Base-by-base conservation (phyloP, 2,329 filamentous ascomycete genomes). In the Mycosphaerelloides madeirae region DNA sequence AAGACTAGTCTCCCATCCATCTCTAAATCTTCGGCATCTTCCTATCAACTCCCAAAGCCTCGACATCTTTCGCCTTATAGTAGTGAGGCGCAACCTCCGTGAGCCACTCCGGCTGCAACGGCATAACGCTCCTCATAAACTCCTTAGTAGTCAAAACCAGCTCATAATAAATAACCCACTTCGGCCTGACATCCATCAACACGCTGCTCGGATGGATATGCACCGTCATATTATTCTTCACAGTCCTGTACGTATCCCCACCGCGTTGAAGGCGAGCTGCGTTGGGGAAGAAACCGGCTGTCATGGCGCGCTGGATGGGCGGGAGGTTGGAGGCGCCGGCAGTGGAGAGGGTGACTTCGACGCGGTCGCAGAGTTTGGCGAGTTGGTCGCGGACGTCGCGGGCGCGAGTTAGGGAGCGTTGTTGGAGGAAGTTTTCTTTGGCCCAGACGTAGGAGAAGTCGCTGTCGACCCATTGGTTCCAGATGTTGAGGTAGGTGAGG, bases 351-450 rank as follows among this genome's bases (percentile, higher is more conserved):
- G 79, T 76, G 4, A 97, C 85, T 66, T 96, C 93, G 19, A 97
- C 88, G 3, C 90, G 83, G 57, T 98, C 93, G 67, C 91, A 96
- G 3, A 98, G 79, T 59, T 94, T 91, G 41, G 83, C 81, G 0
- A 98, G 78, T 65, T 98, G 93, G 52, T 97, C 93, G 38, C 90
- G 82, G 2, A 98, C 88, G 58, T 97, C 90, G 22, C 91, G 81
- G 0, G 89, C 91, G 1, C 93, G 81, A 0, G 84, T 93, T 3
- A 98, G 75, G n/a, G 84, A 86, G 13, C 90, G 81, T 64, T 95
- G 88, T 63, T 97, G 90, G 8, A 98, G 65, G 65, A 95, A 98
- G 65, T 97, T 96, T 68, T 97, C 91, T 38, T 84, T 83, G 1
- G 87, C 75, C 90, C 90, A 98, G 35, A 94, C 80, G 41, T 81